phyloP scores from a whole-genome alignment of 768 basidiomycete species.

The Termitomyces heimii region DNA sequence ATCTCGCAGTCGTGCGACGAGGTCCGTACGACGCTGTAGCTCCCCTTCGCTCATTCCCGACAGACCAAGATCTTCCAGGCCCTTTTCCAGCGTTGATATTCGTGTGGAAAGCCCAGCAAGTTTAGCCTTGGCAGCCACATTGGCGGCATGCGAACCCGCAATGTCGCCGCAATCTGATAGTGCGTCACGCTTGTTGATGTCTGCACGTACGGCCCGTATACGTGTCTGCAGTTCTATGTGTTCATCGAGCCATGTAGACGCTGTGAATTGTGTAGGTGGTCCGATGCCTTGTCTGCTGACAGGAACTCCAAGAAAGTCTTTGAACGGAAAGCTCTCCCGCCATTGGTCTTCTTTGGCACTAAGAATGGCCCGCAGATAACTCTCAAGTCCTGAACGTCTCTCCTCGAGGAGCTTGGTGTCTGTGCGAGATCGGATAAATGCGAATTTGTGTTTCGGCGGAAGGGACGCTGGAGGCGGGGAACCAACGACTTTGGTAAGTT shows the following conservation, averaged over 20 bases:
- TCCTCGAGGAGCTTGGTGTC: slow-evolving; percentile 69
- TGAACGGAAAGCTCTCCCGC: slow-evolving; percentile 75
- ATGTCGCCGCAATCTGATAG: slow-evolving; percentile 73
- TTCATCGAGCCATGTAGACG: slow-evolving; percentile 86
- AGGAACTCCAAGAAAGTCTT: slow-evolving; percentile 84
- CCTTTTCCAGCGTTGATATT: slow-evolving; percentile 66
- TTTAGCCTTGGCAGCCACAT: slow-evolving; percentile 82
- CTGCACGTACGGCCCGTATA: slow-evolving; percentile 77
- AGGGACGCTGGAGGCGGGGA: slow-evolving; percentile 74
- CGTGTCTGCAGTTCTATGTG: slow-evolving; percentile 71
- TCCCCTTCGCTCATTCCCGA: slow-evolving; percentile 89
- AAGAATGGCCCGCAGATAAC: slow-evolving; percentile 82
- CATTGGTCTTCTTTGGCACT: slow-evolving; percentile 76
- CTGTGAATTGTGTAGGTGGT: slow-evolving; percentile 53
- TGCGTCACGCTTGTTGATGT: slow-evolving; percentile 84
- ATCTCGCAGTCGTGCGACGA: slow-evolving; percentile 84
- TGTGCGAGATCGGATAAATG: slow-evolving; percentile 53
- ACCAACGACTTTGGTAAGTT: slow-evolving; percentile 75
- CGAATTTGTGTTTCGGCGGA: slow-evolving; percentile 80
- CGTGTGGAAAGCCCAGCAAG: slow-evolving; percentile 73
- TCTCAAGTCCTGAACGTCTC: slow-evolving; percentile 70
- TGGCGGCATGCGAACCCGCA: slow-evolving; percentile 66
- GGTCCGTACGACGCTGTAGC: slow-evolving; percentile 80
- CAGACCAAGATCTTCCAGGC: slow-evolving; percentile 57
- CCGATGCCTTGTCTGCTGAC: slow-evolving; percentile 44